Base-by-base conservation (phyloP, 495 filamentous ascomycete genomes). In the Aspergillus homomorphus region DNA sequence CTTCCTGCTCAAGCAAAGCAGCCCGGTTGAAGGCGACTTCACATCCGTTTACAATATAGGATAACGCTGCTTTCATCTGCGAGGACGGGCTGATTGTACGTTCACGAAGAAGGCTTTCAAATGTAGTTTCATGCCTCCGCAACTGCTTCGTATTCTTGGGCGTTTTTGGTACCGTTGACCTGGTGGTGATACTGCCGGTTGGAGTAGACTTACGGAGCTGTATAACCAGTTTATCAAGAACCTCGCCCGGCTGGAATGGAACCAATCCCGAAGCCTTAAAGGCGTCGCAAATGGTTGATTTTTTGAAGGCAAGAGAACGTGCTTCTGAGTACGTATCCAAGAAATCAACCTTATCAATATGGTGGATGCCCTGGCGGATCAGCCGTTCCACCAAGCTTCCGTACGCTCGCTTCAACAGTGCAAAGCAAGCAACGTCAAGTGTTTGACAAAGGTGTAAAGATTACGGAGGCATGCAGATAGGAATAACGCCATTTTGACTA, bases 391-490 rank as follows among this genome's bases (percentile, higher is more conserved):
- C 19, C 45, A 48, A 48, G 19, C 45, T 48, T 18, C 45, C 21
- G 45, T 48, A 48, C 19, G 45, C 45, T 22, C 12, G 4, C 12
- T 48, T 48, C 21, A 48, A 48, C 19, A 21, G 45, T 22, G 45
- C 45, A 41, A 53, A 53, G 33, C 50, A 53, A 41, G 24, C 26
- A 38, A 53, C 26, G 21, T 53, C 26, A 5, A 53, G 21, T 16
- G 26, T 23, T 21, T 53, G 50, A 53, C n/a, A 53, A 41, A 53
- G 50, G 20, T 53, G 50, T 41, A 21, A 53, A 19, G 50, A 53
- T 7, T 41, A 18, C 12, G 22, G 20, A 51, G 49, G 49, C n/a
- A n/a, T n/a, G n/a, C n/a, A n/a, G n/a, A n/a, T n/a, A n/a, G n/a
- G n/a, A n/a, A n/a, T n/a, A n/a, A n/a, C n/a, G n/a, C n/a, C n/a